phyloP scores from a whole-genome alignment of 805 yeast species.

The Candida maris region DNA sequence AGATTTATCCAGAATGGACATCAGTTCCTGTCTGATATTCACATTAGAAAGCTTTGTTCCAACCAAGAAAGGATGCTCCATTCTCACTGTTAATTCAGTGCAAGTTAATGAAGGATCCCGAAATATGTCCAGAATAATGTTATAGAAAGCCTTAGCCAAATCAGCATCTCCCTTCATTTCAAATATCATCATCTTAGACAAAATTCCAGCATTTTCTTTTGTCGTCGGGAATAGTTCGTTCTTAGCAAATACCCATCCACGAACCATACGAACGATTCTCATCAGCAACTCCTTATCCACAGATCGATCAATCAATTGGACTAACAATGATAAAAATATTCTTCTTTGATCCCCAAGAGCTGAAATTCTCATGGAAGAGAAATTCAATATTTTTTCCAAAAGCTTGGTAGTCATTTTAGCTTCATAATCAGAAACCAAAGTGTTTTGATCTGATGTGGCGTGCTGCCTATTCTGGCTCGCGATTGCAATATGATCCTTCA shows the following conservation, averaged over 20 bases:
- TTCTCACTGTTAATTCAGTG: conserved; percentile 85
- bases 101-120: conserved; percentile 72
- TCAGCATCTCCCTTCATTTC: conserved; percentile 85
- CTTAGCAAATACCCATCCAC: conserved; percentile 85
- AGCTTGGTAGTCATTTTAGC: conserved; percentile 75
- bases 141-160: conserved; percentile 72
- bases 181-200: conserved; percentile 89
- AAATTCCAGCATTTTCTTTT: conserved; percentile 92
- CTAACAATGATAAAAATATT: conserved; percentile 77
- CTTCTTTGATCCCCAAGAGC: conserved; percentile 92
- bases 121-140: conserved; percentile 82
- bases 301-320: conserved; percentile 87
- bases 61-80: conserved; percentile 94
- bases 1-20: conserved; percentile 74
- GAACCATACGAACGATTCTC: conserved; percentile 72
- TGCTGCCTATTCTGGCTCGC: conserved; percentile 45
- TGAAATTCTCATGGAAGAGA: conserved; percentile 77
- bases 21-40: conserved; percentile 66
- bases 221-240: conserved; percentile 87
- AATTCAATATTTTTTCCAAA: conserved; percentile 69
- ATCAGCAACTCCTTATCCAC: conserved; percentile 70
- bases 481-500: conserved; percentile 77
- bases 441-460: conserved; percentile 16
- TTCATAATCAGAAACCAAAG: conserved; percentile 52
- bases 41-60: conserved; percentile 86